Evolutionary conservation across 2,329 filamentous ascomycete species (phyloP), one percentile per base, ranked within the genome.

Genomic region (Exophiala viscosa): DNA sequence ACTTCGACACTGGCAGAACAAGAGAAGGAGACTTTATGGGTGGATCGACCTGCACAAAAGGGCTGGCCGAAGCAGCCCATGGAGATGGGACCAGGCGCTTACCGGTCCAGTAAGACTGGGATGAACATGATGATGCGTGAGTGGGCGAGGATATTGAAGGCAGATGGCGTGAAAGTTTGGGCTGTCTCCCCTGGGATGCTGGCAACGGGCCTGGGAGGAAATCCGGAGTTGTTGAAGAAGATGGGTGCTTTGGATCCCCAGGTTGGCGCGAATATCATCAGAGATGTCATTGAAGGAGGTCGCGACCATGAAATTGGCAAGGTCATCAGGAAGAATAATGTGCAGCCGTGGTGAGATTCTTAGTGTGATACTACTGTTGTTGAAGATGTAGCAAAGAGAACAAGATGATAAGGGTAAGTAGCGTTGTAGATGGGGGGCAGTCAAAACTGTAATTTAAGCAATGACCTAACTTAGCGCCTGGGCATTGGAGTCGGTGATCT

Each of bases 121-220:
- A 59, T 78, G 50, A 78, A 77, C 55, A 78, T 78, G 75, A 52
- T 78, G 56, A 74, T 77, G 73, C 64, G 69, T 5, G 71, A 76
- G 52, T 77, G 71, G 71, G 45, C 62, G 23, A 66, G 70, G 33
- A 56, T 70, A 1, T 64, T 81, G 23, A 69, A 65, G 41, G 69
- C 70, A 1, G 78, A 82, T 38, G 76, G 76, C 0, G 75, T 81
- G 4, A 78, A 76, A 61, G 73, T 76, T 0, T 80, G 69, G 66
- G 61, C 63, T 28, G 62, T 80, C n/a, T 73, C 69, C 5, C 78
- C 77, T 0, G 79, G 78, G 0, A 70, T 73, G 42, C 59, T 80
- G 39, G 76, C 73, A 0, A 81, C 77, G 0, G 69, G 70, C 0
- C 57, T 81, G 0, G 70, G 64, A 8, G 63, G 68, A 54, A 45